Percentiles rank a stretch among this genome's conserved stretches.
phyloP scores from a whole-genome alignment of 306 rosid genomes.

The Lathyrus tuberosus region DNA sequence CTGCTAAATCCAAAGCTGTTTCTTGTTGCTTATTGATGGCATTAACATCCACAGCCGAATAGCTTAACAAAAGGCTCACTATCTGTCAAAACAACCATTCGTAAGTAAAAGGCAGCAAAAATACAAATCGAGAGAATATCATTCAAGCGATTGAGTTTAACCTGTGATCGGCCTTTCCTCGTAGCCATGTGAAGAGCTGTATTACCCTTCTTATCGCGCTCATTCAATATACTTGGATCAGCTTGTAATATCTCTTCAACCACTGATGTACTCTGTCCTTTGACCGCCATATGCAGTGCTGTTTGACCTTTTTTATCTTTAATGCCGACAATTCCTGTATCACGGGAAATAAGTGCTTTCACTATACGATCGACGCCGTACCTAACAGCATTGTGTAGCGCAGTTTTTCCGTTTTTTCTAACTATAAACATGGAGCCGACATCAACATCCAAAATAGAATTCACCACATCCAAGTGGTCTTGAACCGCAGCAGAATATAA shows the following conservation, averaged over 20 bases:
- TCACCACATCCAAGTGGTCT: conserved; percentile 81
- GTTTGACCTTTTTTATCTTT: conserved; percentile 97
- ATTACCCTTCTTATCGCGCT: conserved; percentile 90
- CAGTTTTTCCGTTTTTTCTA: conserved; percentile 93
- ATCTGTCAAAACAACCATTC: conserved; percentile 56
- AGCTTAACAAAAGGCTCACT: conserved; percentile 62
- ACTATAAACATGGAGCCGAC: conserved; percentile 60
- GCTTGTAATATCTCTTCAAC: conserved; percentile 78
- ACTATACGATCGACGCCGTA: conserved; percentile 67
- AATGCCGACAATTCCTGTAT: conserved; percentile 67
- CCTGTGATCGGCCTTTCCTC: conserved; percentile 90
- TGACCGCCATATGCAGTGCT: conserved; percentile 95
- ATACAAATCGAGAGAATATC: neutral
- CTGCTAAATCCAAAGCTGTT: conserved; percentile 94
- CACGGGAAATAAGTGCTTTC: conserved; percentile 64
- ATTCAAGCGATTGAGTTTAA: conserved; percentile 37
- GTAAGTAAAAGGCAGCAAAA: conserved; percentile 29
- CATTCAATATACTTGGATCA: conserved; percentile 66
- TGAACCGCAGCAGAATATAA: conserved; percentile 81
- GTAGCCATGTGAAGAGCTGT: conserved; percentile 94
- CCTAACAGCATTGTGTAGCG: conserved; percentile 80
- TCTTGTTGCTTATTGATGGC: conserved; percentile 76
- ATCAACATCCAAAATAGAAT: conserved; percentile 82
- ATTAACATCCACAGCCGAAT: conserved; percentile 66
- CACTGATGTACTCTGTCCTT: conserved; percentile 66